Evolutionary conservation across 2,329 filamentous ascomycete genomes (phyloP).

Genomic region (Penicillium sp.): DNA sequence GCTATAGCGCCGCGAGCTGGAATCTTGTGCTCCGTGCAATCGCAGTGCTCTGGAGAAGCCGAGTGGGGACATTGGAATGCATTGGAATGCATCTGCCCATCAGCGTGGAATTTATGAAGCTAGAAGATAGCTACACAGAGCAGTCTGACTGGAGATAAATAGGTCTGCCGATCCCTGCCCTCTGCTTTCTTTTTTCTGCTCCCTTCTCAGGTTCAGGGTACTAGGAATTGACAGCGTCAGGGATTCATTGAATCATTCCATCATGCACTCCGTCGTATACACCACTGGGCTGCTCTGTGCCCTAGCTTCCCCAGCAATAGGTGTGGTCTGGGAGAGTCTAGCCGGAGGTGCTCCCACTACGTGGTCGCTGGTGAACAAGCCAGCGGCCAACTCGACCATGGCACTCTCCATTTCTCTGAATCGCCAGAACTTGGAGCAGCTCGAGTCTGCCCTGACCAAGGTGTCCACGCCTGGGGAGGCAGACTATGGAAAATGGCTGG

Average conservation of each 20-base stretch:
- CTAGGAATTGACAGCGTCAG: too few species aligned
- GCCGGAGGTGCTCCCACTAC: constrained; percentile 15
- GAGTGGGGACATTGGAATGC: constrained; percentile 3
- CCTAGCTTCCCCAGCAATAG: constrained; percentile 20
- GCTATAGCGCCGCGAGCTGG: too few species aligned
- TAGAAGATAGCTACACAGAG: too few species aligned
- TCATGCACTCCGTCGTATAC: constrained; percentile 19
- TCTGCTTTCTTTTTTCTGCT: constrained; percentile 1
- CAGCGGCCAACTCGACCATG: constrained; percentile 16
- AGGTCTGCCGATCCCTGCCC: constrained; percentile 10
- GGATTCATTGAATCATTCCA: not conserved
- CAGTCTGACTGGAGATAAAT: constrained; percentile 13
- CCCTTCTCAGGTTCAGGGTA: too few species aligned
- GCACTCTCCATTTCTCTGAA: constrained; percentile 24
- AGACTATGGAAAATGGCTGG: constrained; percentile 52
- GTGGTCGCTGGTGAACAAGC: constrained; percentile 18
- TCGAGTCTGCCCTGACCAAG: constrained; percentile 40
- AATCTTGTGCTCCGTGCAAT: not conserved
- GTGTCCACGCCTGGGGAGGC: constrained; percentile 49
- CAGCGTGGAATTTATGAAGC: too few species aligned
- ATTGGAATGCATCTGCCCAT: too few species aligned
- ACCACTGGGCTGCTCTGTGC: constrained; percentile 21
- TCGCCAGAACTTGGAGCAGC: constrained; percentile 33
- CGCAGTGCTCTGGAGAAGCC: not conserved
- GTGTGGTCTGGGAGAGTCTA: constrained; percentile 20